phyloP scores from a whole-genome alignment of 176 grass and related monocot species.

The Melocanna baccifera region DNA sequence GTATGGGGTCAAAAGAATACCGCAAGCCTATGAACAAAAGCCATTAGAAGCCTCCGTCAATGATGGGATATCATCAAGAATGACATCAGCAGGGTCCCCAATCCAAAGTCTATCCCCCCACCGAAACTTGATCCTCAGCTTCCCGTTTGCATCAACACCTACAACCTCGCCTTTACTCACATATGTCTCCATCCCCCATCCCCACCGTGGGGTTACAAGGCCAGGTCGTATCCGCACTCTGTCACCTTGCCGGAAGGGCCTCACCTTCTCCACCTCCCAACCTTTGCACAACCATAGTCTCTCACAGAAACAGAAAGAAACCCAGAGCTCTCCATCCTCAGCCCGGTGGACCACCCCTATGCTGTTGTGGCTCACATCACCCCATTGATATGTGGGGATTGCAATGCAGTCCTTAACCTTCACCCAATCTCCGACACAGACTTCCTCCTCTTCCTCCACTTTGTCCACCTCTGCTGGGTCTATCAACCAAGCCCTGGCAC shows the following conservation, averaged over 20 bases:
- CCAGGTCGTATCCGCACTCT: conserved; percentile 71
- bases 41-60: conserved; percentile 48
- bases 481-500: conserved; percentile 93
- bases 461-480: conserved; percentile 88
- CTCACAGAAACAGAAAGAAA: conserved; percentile 97
- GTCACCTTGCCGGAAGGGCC: conserved; percentile 72
- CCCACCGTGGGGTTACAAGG: conserved; percentile 80
- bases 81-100: conserved; percentile 89
- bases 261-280: conserved; percentile 84
- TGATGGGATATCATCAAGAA: conserved; percentile 69
- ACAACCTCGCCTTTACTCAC: conserved; percentile 83
- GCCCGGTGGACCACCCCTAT: conserved; percentile 85
- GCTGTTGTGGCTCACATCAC: conserved; percentile 79
- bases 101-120: conserved; percentile 94
- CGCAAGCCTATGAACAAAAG: conserved; percentile 51
- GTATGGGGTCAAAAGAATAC: conserved; percentile 70
- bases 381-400: conserved; percentile 94
- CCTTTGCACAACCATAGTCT: conserved; percentile 95
- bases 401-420: conserved; percentile 75
- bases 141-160: conserved; percentile 93
- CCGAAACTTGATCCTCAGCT: conserved; percentile 89
- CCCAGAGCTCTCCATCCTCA: conserved; percentile 82
- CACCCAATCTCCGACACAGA: conserved; percentile 82
- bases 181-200: conserved; percentile 91
- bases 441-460: conserved; percentile 87